phyloP scores from a whole-genome alignment of 2,329 filamentous ascomycete genomes.

The Cyanodermella asteris region DNA sequence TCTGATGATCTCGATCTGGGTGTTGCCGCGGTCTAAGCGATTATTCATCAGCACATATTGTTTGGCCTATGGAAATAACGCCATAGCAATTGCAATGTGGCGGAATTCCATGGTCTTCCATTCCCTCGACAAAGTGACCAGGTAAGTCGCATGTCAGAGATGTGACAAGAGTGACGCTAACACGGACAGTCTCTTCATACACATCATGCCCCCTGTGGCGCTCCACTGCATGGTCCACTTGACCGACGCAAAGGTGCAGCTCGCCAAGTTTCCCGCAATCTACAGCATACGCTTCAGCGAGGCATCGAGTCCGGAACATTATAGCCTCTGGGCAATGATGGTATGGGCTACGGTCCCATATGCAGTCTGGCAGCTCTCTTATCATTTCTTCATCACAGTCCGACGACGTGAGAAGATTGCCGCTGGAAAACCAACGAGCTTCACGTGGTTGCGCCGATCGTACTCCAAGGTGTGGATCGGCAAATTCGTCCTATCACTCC shows the following conservation, averaged over 20 bases:
- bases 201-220: constrained; percentile 93
- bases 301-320: constrained; percentile 56
- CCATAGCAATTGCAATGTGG: constrained; percentile 97
- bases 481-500: constrained; percentile 59
- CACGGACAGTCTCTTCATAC: constrained; percentile 60
- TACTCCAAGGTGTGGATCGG: constrained; percentile 84
- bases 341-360: constrained; percentile 89
- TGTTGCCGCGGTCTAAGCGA: constrained; percentile 73
- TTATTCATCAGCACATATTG: constrained; percentile 86
- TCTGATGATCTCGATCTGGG: constrained; percentile 62
- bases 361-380: constrained; percentile 72
- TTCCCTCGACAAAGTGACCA: constrained; percentile 93
- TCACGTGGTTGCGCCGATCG: constrained; percentile 85
- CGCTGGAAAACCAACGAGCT: constrained; percentile 83
- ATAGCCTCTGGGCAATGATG: constrained; percentile 66
- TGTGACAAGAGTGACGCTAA: constrained; percentile 2
- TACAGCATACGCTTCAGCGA: constrained; percentile 52
- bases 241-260: constrained; percentile 41
- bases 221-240: constrained; percentile 85
- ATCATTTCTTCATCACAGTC: constrained; percentile 90
- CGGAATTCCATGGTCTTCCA: constrained; percentile 96
- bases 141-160: constrained; percentile 20
- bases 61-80: constrained; percentile 87
- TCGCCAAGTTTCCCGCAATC: constrained; percentile 58
- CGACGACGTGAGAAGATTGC: constrained; percentile 90